Percentiles rank a stretch among this genome's conserved stretches.
These are phyloP conservation scores for Oropetium thomaeum DNA, from an alignment of 176 grass and related monocot species.

Conservation along the genomic window DNA sequence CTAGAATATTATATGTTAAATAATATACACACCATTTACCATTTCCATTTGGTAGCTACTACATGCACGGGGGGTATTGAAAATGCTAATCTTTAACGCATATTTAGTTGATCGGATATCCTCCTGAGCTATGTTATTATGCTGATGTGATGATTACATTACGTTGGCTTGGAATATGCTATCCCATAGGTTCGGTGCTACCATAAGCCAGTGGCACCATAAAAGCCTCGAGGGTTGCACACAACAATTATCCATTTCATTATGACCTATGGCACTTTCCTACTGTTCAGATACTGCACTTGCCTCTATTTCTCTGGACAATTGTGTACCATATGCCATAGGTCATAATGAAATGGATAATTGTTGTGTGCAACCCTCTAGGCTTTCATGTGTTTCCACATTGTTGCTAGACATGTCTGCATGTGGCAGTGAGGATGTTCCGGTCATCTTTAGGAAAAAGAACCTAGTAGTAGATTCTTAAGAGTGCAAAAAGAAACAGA, in stretches of 20 bases:
- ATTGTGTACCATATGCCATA: background rate
- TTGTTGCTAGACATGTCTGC: background rate
- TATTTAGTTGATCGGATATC: background rate
- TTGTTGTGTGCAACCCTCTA: background rate
- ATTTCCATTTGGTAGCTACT: background rate
- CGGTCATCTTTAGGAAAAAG: background rate
- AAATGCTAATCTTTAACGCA: background rate
- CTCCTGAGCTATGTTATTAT: background rate
- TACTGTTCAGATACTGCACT: background rate
- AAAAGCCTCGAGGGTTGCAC: background rate
- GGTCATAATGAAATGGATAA: background rate
- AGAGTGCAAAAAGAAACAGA: background rate
- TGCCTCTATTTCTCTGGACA: background rate
- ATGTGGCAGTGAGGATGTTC: constrained; percentile 6
- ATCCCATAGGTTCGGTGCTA: background rate
- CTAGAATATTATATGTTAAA: background rate
- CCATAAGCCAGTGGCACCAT: background rate
- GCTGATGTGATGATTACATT: background rate
- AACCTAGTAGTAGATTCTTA: constrained; percentile 7
- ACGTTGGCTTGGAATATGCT: constrained; percentile 6
- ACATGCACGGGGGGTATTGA: background rate
- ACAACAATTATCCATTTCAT: background rate
- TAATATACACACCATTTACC: background rate
- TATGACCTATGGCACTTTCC: constrained; percentile 2
- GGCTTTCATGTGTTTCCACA: background rate